Percentiles rank a stretch among this genome's conserved stretches.
These are phyloP conservation scores for Pyrus hybrid DNA, from an alignment of 331 rosid genomes.

Conservation along the genomic window DNA sequence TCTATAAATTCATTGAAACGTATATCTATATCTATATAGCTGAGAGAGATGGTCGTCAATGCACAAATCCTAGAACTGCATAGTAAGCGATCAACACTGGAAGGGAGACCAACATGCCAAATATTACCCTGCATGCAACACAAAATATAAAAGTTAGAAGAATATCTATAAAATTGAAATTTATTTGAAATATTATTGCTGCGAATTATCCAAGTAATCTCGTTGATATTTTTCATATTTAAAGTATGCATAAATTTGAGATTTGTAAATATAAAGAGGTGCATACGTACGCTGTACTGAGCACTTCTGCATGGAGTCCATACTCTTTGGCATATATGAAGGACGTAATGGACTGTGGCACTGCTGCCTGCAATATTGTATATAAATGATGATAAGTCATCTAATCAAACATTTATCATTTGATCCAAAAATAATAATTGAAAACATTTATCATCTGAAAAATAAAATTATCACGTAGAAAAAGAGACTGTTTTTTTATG, in stretches of 20 bases:
- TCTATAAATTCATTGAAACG: neutral
- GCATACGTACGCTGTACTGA: constrained; percentile 85
- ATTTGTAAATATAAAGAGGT: neutral
- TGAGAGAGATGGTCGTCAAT: neutral
- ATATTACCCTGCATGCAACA: constrained; percentile 64
- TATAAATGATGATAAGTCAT: neutral
- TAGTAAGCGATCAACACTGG: constrained; percentile 63
- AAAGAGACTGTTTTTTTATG: neutral
- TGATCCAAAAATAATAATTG: neutral
- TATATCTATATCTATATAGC: neutral
- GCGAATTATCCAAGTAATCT: neutral
- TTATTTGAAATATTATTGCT: neutral
- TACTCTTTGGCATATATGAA: constrained; percentile 91
- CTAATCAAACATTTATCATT: neutral
- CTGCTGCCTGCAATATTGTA: constrained; percentile 54
- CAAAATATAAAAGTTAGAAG: too few relatives aligned
- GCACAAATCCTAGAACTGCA: constrained; percentile 49
- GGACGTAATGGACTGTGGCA: constrained; percentile 93
- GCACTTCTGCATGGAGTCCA: constrained; percentile 75
- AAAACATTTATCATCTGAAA: neutral
- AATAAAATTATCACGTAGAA: neutral
- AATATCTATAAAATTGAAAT: too few relatives aligned
- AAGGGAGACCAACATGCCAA: constrained; percentile 71
- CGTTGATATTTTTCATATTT: too few relatives aligned
- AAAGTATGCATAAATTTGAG: neutral